Evolutionary conservation across 345 rosid genomes (phyloP).

Genomic region (Aegle marmelos): DNA sequence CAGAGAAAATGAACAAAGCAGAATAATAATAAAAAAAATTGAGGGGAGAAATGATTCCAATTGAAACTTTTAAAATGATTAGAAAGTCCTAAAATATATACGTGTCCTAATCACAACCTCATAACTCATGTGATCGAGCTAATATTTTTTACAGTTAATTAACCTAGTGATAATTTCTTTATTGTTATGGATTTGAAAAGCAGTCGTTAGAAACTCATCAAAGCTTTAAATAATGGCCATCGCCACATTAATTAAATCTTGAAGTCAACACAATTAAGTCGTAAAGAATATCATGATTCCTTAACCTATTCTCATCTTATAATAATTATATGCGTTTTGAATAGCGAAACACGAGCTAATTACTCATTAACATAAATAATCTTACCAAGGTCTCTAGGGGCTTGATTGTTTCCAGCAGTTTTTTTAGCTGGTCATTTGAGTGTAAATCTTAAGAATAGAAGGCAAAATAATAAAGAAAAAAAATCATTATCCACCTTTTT

Average conservation of each 20-base stretch:
- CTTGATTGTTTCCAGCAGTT: no score
- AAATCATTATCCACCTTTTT: no score
- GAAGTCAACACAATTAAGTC: conserved; percentile 15
- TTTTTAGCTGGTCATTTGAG: no score
- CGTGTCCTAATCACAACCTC: conserved; percentile 7
- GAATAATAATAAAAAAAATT: background rate
- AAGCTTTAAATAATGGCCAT: background rate
- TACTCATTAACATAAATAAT: background rate
- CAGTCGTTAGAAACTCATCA: background rate
- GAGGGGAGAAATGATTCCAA: background rate
- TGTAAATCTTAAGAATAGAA: no score
- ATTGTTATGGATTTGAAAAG: background rate
- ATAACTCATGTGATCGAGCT: background rate
- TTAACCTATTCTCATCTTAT: background rate
- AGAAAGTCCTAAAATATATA: background rate
- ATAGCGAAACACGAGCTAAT: conserved; percentile 7
- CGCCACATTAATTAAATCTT: background rate
- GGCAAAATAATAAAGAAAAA: no score
- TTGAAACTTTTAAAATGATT: background rate
- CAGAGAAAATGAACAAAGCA: background rate
- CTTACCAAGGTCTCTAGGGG: no score
- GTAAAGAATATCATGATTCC: conserved; percentile 4
- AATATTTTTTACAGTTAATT: background rate
- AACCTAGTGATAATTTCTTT: background rate
- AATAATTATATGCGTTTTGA: background rate